phyloP scores from a whole-genome alignment of 2,329 filamentous ascomycete genomes.

The Geoglossum cookeanum region DNA sequence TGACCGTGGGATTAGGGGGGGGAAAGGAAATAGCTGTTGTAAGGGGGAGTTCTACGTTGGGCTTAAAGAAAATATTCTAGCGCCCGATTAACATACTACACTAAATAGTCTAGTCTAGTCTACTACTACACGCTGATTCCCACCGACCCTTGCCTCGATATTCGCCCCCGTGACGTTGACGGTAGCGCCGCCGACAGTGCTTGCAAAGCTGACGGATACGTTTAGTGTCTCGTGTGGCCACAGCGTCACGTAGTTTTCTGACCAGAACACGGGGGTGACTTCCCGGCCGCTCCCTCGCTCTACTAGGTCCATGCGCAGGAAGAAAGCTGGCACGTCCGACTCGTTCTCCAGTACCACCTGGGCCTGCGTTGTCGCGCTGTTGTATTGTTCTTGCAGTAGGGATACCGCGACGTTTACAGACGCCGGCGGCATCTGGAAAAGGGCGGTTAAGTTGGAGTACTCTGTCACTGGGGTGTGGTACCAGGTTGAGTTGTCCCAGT shows the following conservation, averaged over 20 bases:
- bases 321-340: conserved; percentile 35
- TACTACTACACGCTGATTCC: too few species aligned
- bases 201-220: neutral
- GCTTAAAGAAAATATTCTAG: too few species aligned
- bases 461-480: conserved; percentile 36
- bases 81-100: too few species aligned
- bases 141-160: neutral
- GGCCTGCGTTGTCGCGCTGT: conserved; percentile 8
- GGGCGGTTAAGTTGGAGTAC: conserved; percentile 29
- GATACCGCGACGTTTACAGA: conserved; percentile 17
- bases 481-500: conserved; percentile 39
- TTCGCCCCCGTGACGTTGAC: neutral
- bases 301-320: conserved; percentile 33
- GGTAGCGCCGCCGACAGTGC: neutral
- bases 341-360: conserved; percentile 31
- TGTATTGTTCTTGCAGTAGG: neutral
- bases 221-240: conserved; percentile 35
- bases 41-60: too few species aligned
- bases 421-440: conserved; percentile 23
- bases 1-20: too few species aligned
- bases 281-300: conserved; percentile 24
- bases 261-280: conserved; percentile 35
- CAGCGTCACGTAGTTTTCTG: conserved; percentile 43
- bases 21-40: too few species aligned
- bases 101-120: too few species aligned